Conservation (phyloP, 176 grass and related monocot genomes). For the Zizania latifolia region DNA sequence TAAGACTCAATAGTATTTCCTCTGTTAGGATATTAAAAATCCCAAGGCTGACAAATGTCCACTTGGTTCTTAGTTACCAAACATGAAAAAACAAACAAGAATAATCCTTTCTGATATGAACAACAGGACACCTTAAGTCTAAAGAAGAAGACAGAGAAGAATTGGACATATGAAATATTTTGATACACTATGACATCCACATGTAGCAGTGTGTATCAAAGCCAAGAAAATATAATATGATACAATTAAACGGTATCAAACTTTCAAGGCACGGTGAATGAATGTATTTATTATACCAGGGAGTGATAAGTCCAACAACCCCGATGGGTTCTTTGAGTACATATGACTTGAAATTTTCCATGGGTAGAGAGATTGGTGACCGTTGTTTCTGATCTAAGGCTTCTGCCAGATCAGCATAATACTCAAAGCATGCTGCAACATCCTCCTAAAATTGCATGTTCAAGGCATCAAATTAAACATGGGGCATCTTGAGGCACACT, state of each 20-base stretch:
- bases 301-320: conserved; percentile 92
- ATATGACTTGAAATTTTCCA: conserved; percentile 80
- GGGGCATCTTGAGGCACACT: not conserved
- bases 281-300: conserved; percentile 62
- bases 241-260: not conserved
- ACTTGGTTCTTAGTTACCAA: conserved; percentile 20
- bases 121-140: not conserved
- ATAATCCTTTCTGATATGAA: not conserved
- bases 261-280: not conserved
- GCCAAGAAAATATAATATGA: not conserved
- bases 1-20: not conserved
- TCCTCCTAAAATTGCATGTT: conserved; percentile 64
- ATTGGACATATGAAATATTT: not conserved
- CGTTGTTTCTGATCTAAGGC: conserved; percentile 75
- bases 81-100: not conserved
- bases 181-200: not conserved
- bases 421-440: conserved; percentile 90
- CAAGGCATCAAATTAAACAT: conserved; percentile 22
- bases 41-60: too few species aligned
- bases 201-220: not conserved
- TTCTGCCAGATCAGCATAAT: conserved; percentile 81
- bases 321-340: conserved; percentile 85
- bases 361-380: conserved; percentile 63
- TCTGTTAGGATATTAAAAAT: not conserved
- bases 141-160: not conserved